Evolutionary conservation across 2,329 filamentous ascomycete species (phyloP).

Genomic region (Phaeophleospora eucalypticola): DNA sequence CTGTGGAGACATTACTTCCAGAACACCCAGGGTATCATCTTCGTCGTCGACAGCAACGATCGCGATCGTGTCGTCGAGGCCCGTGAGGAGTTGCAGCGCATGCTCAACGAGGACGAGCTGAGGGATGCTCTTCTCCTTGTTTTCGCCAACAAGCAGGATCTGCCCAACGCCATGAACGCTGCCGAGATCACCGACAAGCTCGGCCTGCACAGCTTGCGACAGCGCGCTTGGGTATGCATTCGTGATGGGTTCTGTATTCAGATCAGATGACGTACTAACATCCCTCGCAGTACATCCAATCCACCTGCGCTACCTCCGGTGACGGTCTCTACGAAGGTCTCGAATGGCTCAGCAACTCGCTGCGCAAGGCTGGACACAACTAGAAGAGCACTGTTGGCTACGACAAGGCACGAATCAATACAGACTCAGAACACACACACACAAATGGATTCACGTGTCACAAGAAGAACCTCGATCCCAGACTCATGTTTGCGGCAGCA

Average conservation of each 20-base stretch:
- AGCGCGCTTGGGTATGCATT: conserved; percentile 89
- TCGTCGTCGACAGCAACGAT: conserved; percentile 96
- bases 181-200: conserved; percentile 99
- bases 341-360: conserved; percentile 56
- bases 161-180: conserved; percentile 96
- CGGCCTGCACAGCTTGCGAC: conserved; percentile 96
- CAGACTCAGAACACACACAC: conserved; percentile 14
- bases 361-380: conserved; percentile 52
- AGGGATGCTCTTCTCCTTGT: conserved; percentile 90
- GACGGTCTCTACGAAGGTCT: conserved; percentile 99
- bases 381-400: conserved; percentile 26
- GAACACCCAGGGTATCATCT: conserved; percentile 95
- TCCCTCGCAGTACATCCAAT: conserved; percentile 83
- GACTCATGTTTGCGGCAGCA: conserved; percentile 26
- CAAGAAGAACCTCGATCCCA: conserved; percentile 13
- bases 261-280: conserved; percentile 5
- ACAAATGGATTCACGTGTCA: conserved; percentile 20
- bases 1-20: conserved; percentile 97
- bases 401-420: conserved; percentile 19
- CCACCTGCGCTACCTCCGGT: conserved; percentile 96
- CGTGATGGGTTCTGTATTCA: not conserved
- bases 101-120: conserved; percentile 97
- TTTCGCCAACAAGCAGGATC: conserved; percentile 99
- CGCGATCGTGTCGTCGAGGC: conserved; percentile 89
- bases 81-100: conserved; percentile 87